Evolutionary conservation across 2,329 filamentous ascomycete genomes (phyloP).

Genomic region (Dothidotthia symphoricarpi): DNA sequence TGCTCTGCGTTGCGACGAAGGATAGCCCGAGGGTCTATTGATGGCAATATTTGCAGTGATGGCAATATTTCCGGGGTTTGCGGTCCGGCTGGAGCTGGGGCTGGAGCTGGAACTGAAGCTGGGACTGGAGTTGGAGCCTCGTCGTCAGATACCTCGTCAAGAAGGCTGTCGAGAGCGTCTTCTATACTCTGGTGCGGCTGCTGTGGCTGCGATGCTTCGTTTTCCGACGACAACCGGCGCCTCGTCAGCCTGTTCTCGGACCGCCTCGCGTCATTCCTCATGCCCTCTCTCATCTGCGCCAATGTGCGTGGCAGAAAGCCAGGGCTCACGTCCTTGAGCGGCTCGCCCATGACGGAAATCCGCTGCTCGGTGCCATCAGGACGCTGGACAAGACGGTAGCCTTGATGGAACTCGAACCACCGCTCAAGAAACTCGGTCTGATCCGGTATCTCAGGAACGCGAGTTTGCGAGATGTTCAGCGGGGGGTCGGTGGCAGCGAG

Average conservation of each 20-base stretch:
- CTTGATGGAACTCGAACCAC: constrained; percentile 53
- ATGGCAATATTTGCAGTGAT: constrained; percentile 6
- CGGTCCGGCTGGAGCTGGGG: background rate
- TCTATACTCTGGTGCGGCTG: constrained; percentile 33
- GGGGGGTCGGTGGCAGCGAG: constrained; percentile 44
- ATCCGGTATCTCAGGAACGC: constrained; percentile 49
- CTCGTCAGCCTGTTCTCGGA: constrained; percentile 31
- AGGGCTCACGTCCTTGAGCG: constrained; percentile 47
- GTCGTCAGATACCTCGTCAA: constrained; percentile 28
- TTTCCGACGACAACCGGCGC: constrained; percentile 22
- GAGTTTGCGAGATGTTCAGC: constrained; percentile 45
- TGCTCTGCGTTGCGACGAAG: constrained; percentile 17
- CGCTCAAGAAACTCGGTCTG: constrained; percentile 47
- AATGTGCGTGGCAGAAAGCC: constrained; percentile 49
- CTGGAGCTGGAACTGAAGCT: background rate
- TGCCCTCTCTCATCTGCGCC: constrained; percentile 43
- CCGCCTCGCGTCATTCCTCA: constrained; percentile 29
- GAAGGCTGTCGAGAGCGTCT: constrained; percentile 35
- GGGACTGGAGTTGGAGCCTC: constrained; percentile 3
- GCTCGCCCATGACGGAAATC: constrained; percentile 50
- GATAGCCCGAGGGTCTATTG: constrained; percentile 5
- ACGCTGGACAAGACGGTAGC: constrained; percentile 43
- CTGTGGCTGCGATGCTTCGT: constrained; percentile 14
- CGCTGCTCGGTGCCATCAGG: constrained; percentile 47
- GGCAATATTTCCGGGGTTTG: constrained; percentile 1